Percentiles rank a stretch among this genome's conserved stretches.
Evolutionary conservation across 148 eudicot genomes (phyloP).

Genomic region (Dysphania ambrosioides): DNA sequence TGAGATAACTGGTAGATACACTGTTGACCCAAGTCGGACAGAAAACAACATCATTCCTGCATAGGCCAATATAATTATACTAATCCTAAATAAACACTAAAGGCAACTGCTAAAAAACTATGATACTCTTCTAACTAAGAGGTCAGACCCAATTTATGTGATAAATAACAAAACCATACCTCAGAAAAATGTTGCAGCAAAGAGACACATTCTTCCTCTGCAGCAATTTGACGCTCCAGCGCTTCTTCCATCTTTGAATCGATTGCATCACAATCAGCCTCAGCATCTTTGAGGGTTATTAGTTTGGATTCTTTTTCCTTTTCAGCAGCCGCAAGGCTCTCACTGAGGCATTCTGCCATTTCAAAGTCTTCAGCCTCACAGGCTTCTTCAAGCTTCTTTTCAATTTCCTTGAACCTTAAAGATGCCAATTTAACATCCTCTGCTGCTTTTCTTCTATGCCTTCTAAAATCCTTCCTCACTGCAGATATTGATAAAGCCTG

Average conservation of each 20-base stretch:
- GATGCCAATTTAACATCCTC: slow-evolving; percentile 48
- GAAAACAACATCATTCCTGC: not conserved
- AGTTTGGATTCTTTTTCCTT: slow-evolving; percentile 49
- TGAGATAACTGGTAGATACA: not conserved
- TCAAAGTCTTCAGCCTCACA: slow-evolving; percentile 86
- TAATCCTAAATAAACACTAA: not conserved
- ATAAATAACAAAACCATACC: slow-evolving; percentile 33
- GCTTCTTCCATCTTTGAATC: slow-evolving; percentile 62
- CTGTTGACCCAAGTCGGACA: not conserved
- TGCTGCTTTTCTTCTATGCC: slow-evolving; percentile 62
- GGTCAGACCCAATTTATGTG: not conserved
- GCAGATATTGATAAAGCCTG: slow-evolving; percentile 43
- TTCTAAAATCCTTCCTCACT: slow-evolving; percentile 47
- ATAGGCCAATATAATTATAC: not conserved
- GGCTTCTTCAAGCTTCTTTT: slow-evolving; percentile 70
- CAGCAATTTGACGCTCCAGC: slow-evolving; percentile 52
- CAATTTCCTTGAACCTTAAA: slow-evolving; percentile 47
- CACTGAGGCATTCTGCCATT: slow-evolving; percentile 66
- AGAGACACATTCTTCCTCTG: slow-evolving; percentile 65
- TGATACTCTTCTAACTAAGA: not conserved
- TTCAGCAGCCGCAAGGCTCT: slow-evolving; percentile 60
- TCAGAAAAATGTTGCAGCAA: slow-evolving; percentile 45
- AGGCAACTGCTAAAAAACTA: not conserved
- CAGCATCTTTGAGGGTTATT: slow-evolving; percentile 49
- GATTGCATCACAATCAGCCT: slow-evolving; percentile 53